Conservation (phyloP, 2,329 filamentous ascomycete species). For the Verticillium isaacii region DNA sequence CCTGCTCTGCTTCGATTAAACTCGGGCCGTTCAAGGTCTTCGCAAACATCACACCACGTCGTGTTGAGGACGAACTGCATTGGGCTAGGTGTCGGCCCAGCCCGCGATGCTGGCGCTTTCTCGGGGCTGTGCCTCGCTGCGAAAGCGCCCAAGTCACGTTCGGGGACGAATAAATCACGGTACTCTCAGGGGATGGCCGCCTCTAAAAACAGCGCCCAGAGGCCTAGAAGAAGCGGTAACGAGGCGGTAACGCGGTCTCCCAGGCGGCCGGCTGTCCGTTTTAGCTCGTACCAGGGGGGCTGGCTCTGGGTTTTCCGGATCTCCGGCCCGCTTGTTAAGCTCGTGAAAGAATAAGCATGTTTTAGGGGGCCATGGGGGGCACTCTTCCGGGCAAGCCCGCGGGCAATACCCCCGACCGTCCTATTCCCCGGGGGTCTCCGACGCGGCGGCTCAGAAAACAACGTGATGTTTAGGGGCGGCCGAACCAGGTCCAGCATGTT, state of each 20-base stretch:
- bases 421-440: neutral
- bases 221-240: neutral
- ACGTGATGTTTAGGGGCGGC: neutral
- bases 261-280: neutral
- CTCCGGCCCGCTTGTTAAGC: neutral
- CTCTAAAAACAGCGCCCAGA: neutral
- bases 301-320: neutral
- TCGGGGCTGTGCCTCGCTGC: neutral
- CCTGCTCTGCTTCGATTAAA: neutral
- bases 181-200: neutral
- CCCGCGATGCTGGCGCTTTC: neutral
- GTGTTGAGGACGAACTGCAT: neutral
- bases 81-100: neutral
- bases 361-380: neutral
- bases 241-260: neutral
- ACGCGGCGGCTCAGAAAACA: neutral
- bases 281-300: neutral
- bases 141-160: neutral
- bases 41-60: neutral
- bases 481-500: neutral
- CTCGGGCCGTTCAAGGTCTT: neutral
- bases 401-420: neutral
- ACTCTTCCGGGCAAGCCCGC: neutral
- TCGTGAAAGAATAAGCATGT: neutral
- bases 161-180: neutral